Conservation (phyloP, 2,329 filamentous ascomycete genomes). For the Cladosporium velox region DNA sequence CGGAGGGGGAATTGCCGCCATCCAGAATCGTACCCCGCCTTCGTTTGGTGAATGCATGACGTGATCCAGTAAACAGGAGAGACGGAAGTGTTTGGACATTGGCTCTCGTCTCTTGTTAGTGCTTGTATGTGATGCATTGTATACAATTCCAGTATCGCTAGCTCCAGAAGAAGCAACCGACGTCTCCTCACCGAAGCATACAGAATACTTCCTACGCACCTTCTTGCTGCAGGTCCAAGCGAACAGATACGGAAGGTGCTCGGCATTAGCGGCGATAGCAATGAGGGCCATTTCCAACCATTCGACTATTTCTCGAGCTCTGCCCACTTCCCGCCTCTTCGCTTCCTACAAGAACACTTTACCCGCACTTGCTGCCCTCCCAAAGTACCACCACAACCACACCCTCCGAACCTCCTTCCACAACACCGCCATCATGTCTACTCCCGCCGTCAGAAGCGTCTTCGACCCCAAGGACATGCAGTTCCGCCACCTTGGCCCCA, state of each 20-base stretch:
- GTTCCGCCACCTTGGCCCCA: slow-evolving; percentile 48
- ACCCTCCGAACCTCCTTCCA: slow-evolving; percentile 7
- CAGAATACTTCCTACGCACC: not conserved
- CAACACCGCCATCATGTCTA: slow-evolving; percentile 32
- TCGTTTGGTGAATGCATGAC: slow-evolving; percentile 1
- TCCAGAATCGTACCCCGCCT: not conserved
- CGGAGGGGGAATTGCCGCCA: slow-evolving; percentile 1
- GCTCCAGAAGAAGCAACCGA: not conserved
- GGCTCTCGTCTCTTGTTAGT: not conserved
- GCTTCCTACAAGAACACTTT: slow-evolving; percentile 1
- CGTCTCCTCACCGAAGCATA: not conserved
- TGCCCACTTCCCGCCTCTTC: slow-evolving; percentile 12
- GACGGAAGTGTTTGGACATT: not conserved
- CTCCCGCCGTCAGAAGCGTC: slow-evolving; percentile 43
- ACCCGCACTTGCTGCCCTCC: not conserved
- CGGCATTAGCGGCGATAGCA: slow-evolving; percentile 18
- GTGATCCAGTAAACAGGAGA: slow-evolving; percentile 6
- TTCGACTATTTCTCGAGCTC: slow-evolving; percentile 11
- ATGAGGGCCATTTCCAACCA: slow-evolving; percentile 14
- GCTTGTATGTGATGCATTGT: not conserved
- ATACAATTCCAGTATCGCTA: not conserved
- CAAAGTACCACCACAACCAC: not conserved
- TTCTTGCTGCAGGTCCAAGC: slow-evolving; percentile 1
- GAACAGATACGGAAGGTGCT: slow-evolving; percentile 16
- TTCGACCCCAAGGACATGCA: slow-evolving; percentile 54